Evolutionary conservation across 768 basidiomycete genomes (phyloP).

Genomic region (Gymnopilus dilepis): DNA sequence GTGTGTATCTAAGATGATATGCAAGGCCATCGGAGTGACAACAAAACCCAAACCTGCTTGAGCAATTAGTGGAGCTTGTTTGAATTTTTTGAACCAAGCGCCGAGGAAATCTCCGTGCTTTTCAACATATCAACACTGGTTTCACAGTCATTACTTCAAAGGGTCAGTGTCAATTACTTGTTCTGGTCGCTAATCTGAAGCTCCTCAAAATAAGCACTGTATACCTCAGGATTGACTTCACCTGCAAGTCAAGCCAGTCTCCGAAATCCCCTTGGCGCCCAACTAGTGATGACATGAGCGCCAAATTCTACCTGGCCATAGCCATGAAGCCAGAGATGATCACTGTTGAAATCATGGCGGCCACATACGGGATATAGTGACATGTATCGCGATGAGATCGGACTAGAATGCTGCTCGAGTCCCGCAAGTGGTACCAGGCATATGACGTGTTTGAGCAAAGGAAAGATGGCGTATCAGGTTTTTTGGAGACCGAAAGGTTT

Average conservation of each 20-base stretch:
- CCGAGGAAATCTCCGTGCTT: no score
- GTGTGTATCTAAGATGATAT: background rate
- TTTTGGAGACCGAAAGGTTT: no score
- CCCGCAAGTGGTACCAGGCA: conserved; percentile 1
- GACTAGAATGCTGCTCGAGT: conserved; percentile 18
- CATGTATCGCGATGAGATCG: conserved; percentile 28
- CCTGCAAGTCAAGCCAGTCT: background rate
- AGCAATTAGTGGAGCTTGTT: background rate
- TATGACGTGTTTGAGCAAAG: background rate
- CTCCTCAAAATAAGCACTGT: no score
- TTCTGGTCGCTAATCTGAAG: no score
- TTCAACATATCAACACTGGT: no score
- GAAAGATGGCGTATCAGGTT: background rate
- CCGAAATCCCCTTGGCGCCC: background rate
- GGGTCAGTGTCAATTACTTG: no score
- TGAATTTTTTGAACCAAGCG: background rate
- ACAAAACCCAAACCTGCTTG: background rate
- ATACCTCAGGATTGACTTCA: background rate
- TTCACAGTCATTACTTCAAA: no score
- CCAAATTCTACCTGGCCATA: background rate
- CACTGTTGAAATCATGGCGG: background rate
- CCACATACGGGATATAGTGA: background rate
- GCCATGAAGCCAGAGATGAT: background rate
- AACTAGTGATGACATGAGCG: background rate
- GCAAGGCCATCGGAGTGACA: background rate